phyloP scores from a whole-genome alignment of 176 grass and related monocot genomes.

The Raddia guianensis region DNA sequence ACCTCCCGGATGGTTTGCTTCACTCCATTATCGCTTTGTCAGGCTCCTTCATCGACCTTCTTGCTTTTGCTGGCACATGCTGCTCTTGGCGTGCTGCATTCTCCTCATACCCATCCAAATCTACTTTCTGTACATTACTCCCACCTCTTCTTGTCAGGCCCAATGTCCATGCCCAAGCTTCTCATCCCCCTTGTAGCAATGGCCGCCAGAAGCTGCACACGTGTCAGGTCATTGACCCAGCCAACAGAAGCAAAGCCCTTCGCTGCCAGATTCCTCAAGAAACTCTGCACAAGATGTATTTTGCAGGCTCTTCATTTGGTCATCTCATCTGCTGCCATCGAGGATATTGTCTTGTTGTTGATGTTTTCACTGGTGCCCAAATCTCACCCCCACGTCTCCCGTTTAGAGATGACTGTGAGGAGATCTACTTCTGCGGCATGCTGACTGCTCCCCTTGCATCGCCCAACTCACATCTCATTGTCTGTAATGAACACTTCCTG shows the following conservation, averaged over 20 bases:
- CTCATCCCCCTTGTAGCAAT: not conserved
- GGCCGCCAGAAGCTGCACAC: not conserved
- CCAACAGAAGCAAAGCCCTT: not conserved
- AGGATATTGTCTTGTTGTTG: slow-evolving; percentile 27
- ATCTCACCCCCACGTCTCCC: slow-evolving; percentile 41
- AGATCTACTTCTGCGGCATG: slow-evolving; percentile 21
- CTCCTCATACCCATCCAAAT: slow-evolving; percentile 28
- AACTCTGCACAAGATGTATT: not conserved
- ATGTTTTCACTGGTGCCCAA: slow-evolving; percentile 52
- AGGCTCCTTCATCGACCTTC: slow-evolving; percentile 41
- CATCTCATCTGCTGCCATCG: slow-evolving; percentile 35
- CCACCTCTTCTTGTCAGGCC: slow-evolving; percentile 46
- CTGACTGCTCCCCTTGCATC: slow-evolving; percentile 57
- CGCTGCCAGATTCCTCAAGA: not conserved
- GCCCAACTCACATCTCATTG: slow-evolving; percentile 41
- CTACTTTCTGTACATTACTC: not conserved
- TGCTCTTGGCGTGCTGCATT: slow-evolving; percentile 43
- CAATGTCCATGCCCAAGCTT: not conserved
- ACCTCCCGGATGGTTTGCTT: slow-evolving; percentile 34
- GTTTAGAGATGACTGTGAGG: not conserved
- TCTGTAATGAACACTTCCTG: slow-evolving; percentile 9
- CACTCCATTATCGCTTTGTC: slow-evolving; percentile 26
- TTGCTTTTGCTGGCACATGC: slow-evolving; percentile 43
- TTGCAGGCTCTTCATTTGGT: slow-evolving; percentile 44
- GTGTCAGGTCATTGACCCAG: slow-evolving; percentile 30